Percentiles rank a stretch among this genome's conserved stretches.
Conservation (phyloP, 768 basidiomycete species). For the Macrolepiota albuminosa region DNA sequence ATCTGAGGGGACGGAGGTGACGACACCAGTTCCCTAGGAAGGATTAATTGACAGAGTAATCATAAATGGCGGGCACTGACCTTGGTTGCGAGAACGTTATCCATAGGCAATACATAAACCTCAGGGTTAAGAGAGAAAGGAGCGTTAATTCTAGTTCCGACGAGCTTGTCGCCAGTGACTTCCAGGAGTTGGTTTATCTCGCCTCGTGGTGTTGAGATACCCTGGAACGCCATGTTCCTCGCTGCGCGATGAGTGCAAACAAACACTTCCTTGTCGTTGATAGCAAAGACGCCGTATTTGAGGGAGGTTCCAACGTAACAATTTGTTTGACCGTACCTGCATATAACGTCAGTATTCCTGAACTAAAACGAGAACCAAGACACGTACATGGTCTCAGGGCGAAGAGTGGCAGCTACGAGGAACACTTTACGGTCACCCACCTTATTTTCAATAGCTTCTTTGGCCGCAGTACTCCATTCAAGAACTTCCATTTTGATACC, state of each 20-base stretch:
- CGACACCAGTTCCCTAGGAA: slow-evolving; percentile 87
- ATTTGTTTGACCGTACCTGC: slow-evolving; percentile 96
- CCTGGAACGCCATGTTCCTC: slow-evolving; percentile 98
- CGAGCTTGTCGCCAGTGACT: slow-evolving; percentile 70
- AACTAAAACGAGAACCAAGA: slow-evolving; percentile 3
- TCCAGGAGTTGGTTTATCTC: slow-evolving; percentile 70
- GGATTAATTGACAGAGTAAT: not conserved
- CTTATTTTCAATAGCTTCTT: slow-evolving; percentile 57
- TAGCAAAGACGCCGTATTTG: slow-evolving; percentile 91
- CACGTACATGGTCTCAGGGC: slow-evolving; percentile 92
- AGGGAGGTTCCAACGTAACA: slow-evolving; percentile 90
- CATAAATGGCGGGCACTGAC: slow-evolving; percentile 25
- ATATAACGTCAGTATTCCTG: not conserved
- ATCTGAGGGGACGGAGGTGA: slow-evolving; percentile 97
- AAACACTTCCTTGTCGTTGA: slow-evolving; percentile 83
- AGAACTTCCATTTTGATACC: slow-evolving; percentile 91
- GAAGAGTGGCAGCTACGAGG: slow-evolving; percentile 92
- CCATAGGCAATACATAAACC: slow-evolving; percentile 98
- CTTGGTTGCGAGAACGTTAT: slow-evolving; percentile 93
- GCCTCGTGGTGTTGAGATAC: slow-evolving; percentile 68
- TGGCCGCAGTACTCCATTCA: slow-evolving; percentile 73
- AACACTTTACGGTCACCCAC: slow-evolving; percentile 78
- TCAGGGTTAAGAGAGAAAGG: slow-evolving; percentile 79
- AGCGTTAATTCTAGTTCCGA: slow-evolving; percentile 89
- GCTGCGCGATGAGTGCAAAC: slow-evolving; percentile 86